Percentiles rank a stretch among this genome's conserved stretches.
These are phyloP conservation scores for Paspalum notatum DNA, from an alignment of 176 grass and related monocot genomes.

Conservation along the genomic window DNA sequence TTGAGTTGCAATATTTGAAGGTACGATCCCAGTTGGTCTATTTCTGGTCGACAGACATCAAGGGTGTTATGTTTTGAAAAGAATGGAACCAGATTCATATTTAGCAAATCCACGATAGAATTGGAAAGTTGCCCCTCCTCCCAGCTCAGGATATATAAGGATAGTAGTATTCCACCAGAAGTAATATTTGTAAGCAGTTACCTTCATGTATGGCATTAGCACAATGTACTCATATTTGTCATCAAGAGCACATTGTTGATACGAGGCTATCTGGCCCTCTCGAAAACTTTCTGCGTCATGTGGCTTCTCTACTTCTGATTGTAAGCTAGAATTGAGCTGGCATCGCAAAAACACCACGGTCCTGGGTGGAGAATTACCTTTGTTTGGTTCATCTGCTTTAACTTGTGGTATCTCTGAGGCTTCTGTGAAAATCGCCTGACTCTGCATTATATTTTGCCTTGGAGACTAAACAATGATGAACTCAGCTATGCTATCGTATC, in stretches of 20 bases:
- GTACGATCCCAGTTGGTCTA: background rate
- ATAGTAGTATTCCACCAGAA: background rate
- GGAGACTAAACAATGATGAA: background rate
- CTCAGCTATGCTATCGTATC: background rate
- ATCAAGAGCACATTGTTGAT: background rate
- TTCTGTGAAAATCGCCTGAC: background rate
- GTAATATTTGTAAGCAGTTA: slow-evolving; percentile 21
- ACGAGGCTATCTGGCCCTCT: background rate
- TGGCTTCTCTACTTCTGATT: background rate
- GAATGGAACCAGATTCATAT: background rate
- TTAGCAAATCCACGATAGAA: background rate
- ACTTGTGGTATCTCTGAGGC: background rate
- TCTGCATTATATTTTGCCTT: too few relatives aligned
- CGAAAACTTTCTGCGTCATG: background rate
- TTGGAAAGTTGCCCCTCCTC: background rate
- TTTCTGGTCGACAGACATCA: slow-evolving; percentile 14
- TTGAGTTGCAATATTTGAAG: slow-evolving; percentile 32
- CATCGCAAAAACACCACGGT: background rate
- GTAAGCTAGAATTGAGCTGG: background rate
- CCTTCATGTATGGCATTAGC: background rate
- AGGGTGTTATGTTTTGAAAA: background rate
- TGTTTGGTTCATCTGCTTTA: background rate
- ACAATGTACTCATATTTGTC: slow-evolving; percentile 5
- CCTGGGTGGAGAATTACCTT: background rate
- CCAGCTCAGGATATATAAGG: slow-evolving; percentile 9